Conservation (phyloP, 306 rosid genomes). For the Betula pendula region DNA sequence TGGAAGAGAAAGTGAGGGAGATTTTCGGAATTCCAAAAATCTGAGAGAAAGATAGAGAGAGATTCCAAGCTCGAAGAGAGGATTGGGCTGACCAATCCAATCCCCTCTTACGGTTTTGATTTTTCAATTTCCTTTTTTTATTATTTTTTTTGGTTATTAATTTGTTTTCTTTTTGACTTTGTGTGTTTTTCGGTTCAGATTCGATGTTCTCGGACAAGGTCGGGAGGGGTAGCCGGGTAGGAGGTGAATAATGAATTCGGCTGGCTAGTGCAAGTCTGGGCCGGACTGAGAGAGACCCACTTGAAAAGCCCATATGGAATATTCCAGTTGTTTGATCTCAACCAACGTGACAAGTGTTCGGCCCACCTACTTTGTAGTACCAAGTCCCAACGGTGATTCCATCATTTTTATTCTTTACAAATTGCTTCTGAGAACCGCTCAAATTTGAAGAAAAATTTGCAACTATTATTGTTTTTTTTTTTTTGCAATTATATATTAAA, state of each 20-base stretch:
- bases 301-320: neutral
- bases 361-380: neutral
- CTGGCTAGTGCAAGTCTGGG: neutral
- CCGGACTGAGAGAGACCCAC: neutral
- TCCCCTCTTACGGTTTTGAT: neutral
- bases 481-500: too few relatives aligned
- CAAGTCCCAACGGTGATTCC: neutral
- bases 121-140: neutral
- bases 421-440: neutral
- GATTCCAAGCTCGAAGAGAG: neutral
- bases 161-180: neutral
- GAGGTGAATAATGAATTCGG: too few relatives aligned
- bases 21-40: neutral
- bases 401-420: neutral
- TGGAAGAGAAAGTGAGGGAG: conserved; percentile 8
- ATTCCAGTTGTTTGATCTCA: neutral
- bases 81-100: neutral
- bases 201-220: neutral
- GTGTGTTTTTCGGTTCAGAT: neutral
- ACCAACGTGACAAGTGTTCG: neutral
- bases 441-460: neutral
- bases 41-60: neutral
- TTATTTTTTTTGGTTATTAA: neutral
- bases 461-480: too few relatives aligned
- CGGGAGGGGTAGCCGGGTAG: neutral